Percentiles rank a stretch among this genome's conserved stretches.
These are phyloP conservation scores for Jatropha multifida DNA, from an alignment of 441 rosid genomes.

Conservation along the genomic window DNA sequence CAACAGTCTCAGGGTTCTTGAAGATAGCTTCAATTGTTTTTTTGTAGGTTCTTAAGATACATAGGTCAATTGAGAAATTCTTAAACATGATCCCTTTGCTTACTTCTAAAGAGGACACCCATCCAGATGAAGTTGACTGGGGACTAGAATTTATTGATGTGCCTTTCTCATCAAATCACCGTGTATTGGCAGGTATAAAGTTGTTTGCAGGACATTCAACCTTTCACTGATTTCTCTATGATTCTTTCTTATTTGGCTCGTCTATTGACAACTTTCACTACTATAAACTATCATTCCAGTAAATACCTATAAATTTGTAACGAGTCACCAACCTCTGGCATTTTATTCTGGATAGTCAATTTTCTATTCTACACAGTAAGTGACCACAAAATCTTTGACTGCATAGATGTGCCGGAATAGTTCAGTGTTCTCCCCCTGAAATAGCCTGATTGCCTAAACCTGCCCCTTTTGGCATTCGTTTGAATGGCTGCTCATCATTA, in stretches of 20 bases:
- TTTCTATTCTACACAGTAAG: neutral
- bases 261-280: neutral
- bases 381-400: neutral
- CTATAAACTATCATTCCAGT: neutral
- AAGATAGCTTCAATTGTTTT: conserved; percentile 1
- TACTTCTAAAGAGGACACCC: conserved; percentile 39
- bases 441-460: neutral
- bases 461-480: neutral
- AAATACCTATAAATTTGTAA: neutral
- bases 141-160: conserved; percentile 48
- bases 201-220: conserved; percentile 10
- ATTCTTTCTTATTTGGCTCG: conserved; percentile 2
- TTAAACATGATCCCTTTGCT: conserved; percentile 56
- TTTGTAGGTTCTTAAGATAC: conserved; percentile 67
- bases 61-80: conserved; percentile 55
- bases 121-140: conserved; percentile 47
- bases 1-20: neutral
- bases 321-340: no score
- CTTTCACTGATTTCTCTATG: neutral
- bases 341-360: neutral
- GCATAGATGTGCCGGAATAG: neutral
- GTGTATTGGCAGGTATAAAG: conserved; percentile 64
- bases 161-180: conserved; percentile 48
- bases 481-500: conserved; percentile 5
- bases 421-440: neutral